These are phyloP conservation scores for Curvularia spicifera DNA, from an alignment of 2,329 filamentous ascomycete genomes.

Conservation along the genomic window DNA sequence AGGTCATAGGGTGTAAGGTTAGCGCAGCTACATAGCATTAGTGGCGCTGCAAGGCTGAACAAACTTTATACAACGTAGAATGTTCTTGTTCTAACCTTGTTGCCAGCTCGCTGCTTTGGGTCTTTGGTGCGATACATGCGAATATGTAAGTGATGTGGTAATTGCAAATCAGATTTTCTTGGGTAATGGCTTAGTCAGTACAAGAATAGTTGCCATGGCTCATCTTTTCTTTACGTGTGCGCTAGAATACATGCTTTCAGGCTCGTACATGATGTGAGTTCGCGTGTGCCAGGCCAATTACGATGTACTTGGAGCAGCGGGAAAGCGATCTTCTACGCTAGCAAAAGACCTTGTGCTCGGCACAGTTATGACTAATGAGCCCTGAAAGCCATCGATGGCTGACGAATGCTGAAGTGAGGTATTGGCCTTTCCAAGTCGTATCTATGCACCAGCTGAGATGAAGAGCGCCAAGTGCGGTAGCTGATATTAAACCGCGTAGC, in stretches of 20 bases:
- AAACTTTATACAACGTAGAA: background rate
- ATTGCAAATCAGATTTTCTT: background rate
- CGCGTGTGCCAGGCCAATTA: background rate
- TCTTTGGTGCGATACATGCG: background rate
- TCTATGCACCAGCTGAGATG: background rate
- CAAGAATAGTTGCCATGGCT: background rate
- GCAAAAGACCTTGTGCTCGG: background rate
- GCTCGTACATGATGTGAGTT: background rate
- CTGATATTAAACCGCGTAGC: background rate
- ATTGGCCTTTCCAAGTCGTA: background rate
- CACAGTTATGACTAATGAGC: background rate
- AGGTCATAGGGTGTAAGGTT: background rate
- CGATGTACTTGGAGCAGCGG: background rate
- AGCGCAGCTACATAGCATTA: too few relatives aligned
- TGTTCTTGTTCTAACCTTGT: background rate
- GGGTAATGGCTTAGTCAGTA: too few relatives aligned
- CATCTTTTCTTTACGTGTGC: background rate
- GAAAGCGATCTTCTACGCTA: background rate
- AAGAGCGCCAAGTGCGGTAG: background rate
- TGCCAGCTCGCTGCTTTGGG: background rate
- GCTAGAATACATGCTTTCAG: background rate
- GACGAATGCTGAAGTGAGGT: background rate
- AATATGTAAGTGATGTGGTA: background rate
- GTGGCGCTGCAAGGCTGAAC: background rate
- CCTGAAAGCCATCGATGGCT: background rate